Percentiles rank a stretch among this genome's conserved stretches.
phyloP scores from a whole-genome alignment of 2,329 filamentous ascomycete genomes.

The Dactylonectria estremocensis region DNA sequence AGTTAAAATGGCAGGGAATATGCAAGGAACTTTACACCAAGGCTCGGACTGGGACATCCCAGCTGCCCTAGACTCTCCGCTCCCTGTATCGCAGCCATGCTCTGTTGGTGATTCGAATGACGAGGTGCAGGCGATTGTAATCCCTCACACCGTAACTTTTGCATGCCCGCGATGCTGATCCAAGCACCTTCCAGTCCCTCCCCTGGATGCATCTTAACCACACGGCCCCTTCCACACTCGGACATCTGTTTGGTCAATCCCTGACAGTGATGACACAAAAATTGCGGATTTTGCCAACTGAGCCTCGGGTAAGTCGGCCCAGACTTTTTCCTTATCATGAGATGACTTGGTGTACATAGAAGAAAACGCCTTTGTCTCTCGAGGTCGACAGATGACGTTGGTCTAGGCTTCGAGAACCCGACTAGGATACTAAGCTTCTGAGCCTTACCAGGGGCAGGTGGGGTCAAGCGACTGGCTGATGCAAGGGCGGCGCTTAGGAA shows the following conservation, averaged over 20 bases:
- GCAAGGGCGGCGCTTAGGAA: slow-evolving; percentile 51
- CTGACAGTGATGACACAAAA: neutral
- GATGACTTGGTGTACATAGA: slow-evolving; percentile 20
- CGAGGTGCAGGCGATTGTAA: slow-evolving; percentile 35
- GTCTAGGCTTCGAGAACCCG: slow-evolving; percentile 32
- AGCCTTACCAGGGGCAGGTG: slow-evolving; percentile 41
- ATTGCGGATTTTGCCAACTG: neutral
- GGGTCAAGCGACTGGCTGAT: slow-evolving; percentile 47
- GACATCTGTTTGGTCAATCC: neutral
- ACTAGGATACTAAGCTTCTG: slow-evolving; percentile 35
- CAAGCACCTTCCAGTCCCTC: slow-evolving; percentile 26
- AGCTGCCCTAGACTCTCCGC: neutral
- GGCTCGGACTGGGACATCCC: neutral
- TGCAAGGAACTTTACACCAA: slow-evolving; percentile 8
- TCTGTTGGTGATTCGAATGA: slow-evolving; percentile 45
- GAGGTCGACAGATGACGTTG: slow-evolving; percentile 34
- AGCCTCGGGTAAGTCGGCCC: neutral
- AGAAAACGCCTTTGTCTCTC: slow-evolving; percentile 29
- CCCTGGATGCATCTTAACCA: slow-evolving; percentile 12
- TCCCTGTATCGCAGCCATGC: slow-evolving; percentile 10
- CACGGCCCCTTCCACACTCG: slow-evolving; percentile 26
- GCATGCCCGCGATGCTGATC: slow-evolving; percentile 25
- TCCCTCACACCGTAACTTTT: slow-evolving; percentile 42
- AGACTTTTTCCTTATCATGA: neutral
- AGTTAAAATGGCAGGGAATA: slow-evolving; percentile 5